Base-by-base conservation (phyloP, 306 rosid genomes). In the Cyclanthera cordifolia region DNA sequence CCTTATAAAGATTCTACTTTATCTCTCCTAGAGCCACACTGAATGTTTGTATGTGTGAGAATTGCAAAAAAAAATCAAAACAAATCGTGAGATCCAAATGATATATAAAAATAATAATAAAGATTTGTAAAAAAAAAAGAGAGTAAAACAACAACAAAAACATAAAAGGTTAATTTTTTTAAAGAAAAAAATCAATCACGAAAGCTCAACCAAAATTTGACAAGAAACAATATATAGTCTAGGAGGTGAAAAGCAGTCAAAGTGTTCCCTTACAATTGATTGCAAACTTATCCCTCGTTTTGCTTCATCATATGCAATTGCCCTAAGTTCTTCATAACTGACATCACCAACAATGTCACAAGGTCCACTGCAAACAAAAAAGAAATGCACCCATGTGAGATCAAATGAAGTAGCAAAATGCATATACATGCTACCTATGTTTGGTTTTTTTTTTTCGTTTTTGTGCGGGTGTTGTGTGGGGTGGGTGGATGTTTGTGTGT, bases 331-430 rank as follows among this genome's bases (percentile, higher is more conserved):
- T 86, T 93, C 95, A 30, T 74, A 87, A 82, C 98, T 93, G 72
- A 86, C 74, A 80, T 93, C 98, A 55, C 95, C 98, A 74, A 78
- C 73, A 60, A 93, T 89, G 74, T 93, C 98, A 79, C 98, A 89
- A 68, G 88, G 86, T 56, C 52, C 78, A 74, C 96, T 91, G 85
- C 78, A 78, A 68, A 64, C 21, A 74, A 72, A 72, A 74, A 32
- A 76, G 12, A 37, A 7, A 45, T 71, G 57, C 52, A 73, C 67
- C 69, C 57, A 49, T 67, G 58, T 61, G 45, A 72, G 37, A 9
- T 43, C 19, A 34, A 8, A 32, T 17, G 43, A 60, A 34, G 25
- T 30, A 37, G 27, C 46, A 32, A 24, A n/a, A n/a, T 8, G n/a
- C 49, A 34, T n/a, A 17, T 16, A 54, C 1, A 54, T 54, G n/a